phyloP scores from a whole-genome alignment of 805 yeast species.

The Cyberlindnera xishuangbannaensis region DNA sequence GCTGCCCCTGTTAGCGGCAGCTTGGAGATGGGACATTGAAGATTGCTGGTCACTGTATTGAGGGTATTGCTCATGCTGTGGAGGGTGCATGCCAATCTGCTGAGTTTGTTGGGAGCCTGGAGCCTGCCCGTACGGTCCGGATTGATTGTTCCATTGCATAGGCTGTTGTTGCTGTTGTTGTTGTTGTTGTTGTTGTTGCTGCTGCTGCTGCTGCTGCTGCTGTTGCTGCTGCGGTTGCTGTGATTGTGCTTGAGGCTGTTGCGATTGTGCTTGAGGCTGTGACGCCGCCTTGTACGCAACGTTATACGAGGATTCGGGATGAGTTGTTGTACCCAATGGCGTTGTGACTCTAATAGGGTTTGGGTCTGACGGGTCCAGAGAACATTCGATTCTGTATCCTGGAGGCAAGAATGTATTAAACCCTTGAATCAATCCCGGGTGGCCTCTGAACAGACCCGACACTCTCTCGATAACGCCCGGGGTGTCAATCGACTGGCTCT shows the following conservation, averaged over 20 bases:
- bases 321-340: slow-evolving; percentile 78
- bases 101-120: slow-evolving; percentile 13
- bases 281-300: slow-evolving; percentile 13
- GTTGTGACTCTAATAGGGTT: slow-evolving; percentile 92
- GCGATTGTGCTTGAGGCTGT: slow-evolving; percentile 28
- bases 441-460: slow-evolving; percentile 84
- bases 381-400: slow-evolving; percentile 91
- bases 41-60: slow-evolving; percentile 17
- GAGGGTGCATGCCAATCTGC: slow-evolving; percentile 14
- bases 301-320: slow-evolving; percentile 18
- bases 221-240: slow-evolving; percentile 19
- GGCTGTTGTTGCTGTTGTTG: slow-evolving; percentile 20
- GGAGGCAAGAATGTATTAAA: slow-evolving; percentile 97
- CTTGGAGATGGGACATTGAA: slow-evolving; percentile 31
- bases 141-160: neutral
- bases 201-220: slow-evolving; percentile 22
- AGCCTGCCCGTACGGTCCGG: neutral
- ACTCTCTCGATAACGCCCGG: slow-evolving; percentile 98
- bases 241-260: slow-evolving; percentile 25
- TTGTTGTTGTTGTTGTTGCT: slow-evolving; percentile 25
- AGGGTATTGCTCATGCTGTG: slow-evolving; percentile 8
- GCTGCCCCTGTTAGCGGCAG: slow-evolving; percentile 30
- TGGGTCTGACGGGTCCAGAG: slow-evolving; percentile 82
- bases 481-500: slow-evolving; percentile 91
- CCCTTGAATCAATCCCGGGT: slow-evolving; percentile 91